Base-by-base conservation (phyloP, 257 asterid genomes). In the Petunia secreta region DNA sequence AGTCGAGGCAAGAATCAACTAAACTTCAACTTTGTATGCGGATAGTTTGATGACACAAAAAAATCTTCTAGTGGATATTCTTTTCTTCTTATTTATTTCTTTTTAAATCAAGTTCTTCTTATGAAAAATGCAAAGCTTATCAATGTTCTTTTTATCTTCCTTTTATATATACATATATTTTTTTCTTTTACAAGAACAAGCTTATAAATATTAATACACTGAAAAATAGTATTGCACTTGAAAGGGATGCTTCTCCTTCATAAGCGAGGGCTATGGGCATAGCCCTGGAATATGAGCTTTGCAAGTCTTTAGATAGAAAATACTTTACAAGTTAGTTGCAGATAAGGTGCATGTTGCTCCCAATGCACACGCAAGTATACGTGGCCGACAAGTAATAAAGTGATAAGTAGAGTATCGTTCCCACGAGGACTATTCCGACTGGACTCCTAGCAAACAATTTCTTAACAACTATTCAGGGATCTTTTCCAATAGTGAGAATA, bases 1-100 rank as follows among this genome's bases (percentile, higher is more conserved):
- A 63, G 68, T 36, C 68, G 1, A 63, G 68, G 44, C 11, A 46
- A 69, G 76, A 69, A 46, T 16, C 16, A 46, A 13, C 76, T 69
- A 69, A 25, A 46, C 2, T 25, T 25, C 25, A 25, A 25, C 25
- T 25, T 25, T 25, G 25, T 25, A 25, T 25, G 25, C 36, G 46
- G 46, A 16, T 3, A 69, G 16, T 46, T 44, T 4, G 16, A 25
- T 4, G 76, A 44, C 9, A 9, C 57, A 44, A 44, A 40, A 68
- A 44, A 46, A 3, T 68, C 8, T 64, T 64, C 48, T 68, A 4
- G 57, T 68, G 40, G 58, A 68, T 40, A 44, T n/a, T 16, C 76
- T 68, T 68, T 55, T 55, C 59, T 25, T 54, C 4, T 6, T n/a
- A 25, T 25, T 25, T 25, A 25, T 25, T 43, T 15, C 8, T 44